Evolutionary conservation across 2,329 filamentous ascomycete species (phyloP), one percentile per base, ranked within the genome.

Genomic region (Beauveria bassiana): DNA sequence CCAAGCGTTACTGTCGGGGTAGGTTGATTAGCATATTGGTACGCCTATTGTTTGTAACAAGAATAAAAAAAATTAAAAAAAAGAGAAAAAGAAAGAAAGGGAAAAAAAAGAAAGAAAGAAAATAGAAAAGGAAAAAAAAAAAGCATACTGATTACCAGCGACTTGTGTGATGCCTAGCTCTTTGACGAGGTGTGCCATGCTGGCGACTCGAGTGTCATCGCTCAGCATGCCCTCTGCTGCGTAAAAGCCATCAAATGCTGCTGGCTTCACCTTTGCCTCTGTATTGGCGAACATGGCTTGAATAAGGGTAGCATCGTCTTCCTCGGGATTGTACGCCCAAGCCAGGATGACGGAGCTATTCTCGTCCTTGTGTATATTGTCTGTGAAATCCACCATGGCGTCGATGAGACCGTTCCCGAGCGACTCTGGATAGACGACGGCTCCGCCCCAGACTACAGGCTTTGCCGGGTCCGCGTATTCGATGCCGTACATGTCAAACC

Each of bases 311-410:
- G 8, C 49, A 3, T n/a, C 18, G 2, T n/a, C 10, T 7, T 6
- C 22, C 14, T 24, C n/a, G 18, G 49, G 28, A 31, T 38, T 34
- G 47, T 75, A 75, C 0, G 68, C 70, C 70, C 70, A 73, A 62
- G 71, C 71, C 22, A 74, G 60, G 31, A 72, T 70, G 45, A 66
- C 69, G 46, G 69, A 69, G 49, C 70, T 73, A 61, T 71, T 68
- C 62, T 71, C 69, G n/a, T 73, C 71, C 22, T 69, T 67, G 31
- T 67, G 52, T 1, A 71, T 68, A 22, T 70, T 71, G 26, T 69
- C 65, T 8, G 70, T 70, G 46, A 74, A 74, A 18, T 71, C 66
- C 8, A 72, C 67, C 16, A 74, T 61, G n/a, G 70, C 70, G n/a
- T 72, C 67, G 47, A 71, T 67, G 5, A 71, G 63, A 5, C 61